phyloP scores from a whole-genome alignment of 169 alveolate genomes.

The Neospora caninum region DNA sequence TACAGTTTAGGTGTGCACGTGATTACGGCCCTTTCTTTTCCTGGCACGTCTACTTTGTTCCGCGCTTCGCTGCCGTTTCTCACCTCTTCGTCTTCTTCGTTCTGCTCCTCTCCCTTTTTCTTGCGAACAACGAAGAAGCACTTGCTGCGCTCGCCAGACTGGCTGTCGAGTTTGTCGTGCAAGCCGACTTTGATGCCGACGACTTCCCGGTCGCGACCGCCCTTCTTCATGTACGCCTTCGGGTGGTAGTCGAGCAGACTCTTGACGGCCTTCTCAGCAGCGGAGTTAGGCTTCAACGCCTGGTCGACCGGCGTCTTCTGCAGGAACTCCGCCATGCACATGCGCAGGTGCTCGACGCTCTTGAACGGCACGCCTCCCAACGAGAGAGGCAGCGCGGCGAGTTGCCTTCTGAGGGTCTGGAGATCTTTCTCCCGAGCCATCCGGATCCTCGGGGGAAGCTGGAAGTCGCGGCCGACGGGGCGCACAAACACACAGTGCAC shows the following conservation, averaged over 20 bases:
- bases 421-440: constrained; percentile 38
- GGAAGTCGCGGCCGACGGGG: not conserved
- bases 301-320: constrained; percentile 48
- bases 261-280: constrained; percentile 50
- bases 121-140: constrained; percentile 55
- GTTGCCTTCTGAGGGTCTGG: constrained; percentile 54
- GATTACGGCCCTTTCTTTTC: not conserved
- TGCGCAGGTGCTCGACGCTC: constrained; percentile 51
- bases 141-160: constrained; percentile 1
- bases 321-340: constrained; percentile 41
- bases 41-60: not conserved
- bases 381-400: constrained; percentile 45
- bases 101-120: not conserved
- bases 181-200: constrained; percentile 38
- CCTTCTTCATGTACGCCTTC: constrained; percentile 33
- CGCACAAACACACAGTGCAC: not conserved
- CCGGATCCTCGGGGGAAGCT: constrained; percentile 52
- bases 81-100: constrained; percentile 55
- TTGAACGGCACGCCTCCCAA: constrained; percentile 6
- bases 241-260: constrained; percentile 51
- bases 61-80: not conserved
- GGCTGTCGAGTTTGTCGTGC: constrained; percentile 27
- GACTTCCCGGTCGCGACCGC: constrained; percentile 24
- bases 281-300: constrained; percentile 24
- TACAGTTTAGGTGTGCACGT: not conserved